These are phyloP conservation scores for Sisymbrium altissimum DNA, from an alignment of 345 rosid genomes.

Conservation along the genomic window DNA sequence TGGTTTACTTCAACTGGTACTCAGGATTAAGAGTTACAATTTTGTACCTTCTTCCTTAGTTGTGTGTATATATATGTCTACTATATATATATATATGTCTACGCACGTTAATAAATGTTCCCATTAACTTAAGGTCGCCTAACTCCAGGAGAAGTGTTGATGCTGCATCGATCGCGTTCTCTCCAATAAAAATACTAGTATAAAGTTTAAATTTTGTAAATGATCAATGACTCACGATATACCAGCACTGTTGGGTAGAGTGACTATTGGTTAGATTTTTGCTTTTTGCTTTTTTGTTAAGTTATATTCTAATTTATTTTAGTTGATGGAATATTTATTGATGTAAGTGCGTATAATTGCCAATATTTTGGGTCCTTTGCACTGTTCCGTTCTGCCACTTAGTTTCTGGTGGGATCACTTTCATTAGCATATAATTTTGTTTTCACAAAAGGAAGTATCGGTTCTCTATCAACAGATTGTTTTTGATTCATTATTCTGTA, in stretches of 20 bases:
- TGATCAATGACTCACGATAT: slow-evolving; percentile 27
- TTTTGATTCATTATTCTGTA: slow-evolving; percentile 17
- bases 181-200: too few relatives aligned
- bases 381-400: slow-evolving; percentile 26
- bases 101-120: not conserved
- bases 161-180: slow-evolving; percentile 2
- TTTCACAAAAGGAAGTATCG: not conserved
- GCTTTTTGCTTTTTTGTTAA: not conserved
- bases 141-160: slow-evolving; percentile 22
- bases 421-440: slow-evolving; percentile 15
- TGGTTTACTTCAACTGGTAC: not conserved
- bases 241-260: slow-evolving; percentile 16
- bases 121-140: slow-evolving; percentile 1
- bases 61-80: too few relatives aligned
- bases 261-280: slow-evolving; percentile 23
- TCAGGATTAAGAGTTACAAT: not conserved
- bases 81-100: not conserved
- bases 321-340: slow-evolving; percentile 24
- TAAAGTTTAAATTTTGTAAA: not conserved
- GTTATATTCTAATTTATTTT: slow-evolving; percentile 2
- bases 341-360: slow-evolving; percentile 32
- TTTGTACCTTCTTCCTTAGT: not conserved
- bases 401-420: slow-evolving; percentile 28
- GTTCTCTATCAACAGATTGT: not conserved
- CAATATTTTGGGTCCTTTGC: slow-evolving; percentile 19